Evolutionary conservation across 2,329 filamentous ascomycete genomes (phyloP), one percentile per base, ranked within the genome.

Genomic region (Fusarium sp.): DNA sequence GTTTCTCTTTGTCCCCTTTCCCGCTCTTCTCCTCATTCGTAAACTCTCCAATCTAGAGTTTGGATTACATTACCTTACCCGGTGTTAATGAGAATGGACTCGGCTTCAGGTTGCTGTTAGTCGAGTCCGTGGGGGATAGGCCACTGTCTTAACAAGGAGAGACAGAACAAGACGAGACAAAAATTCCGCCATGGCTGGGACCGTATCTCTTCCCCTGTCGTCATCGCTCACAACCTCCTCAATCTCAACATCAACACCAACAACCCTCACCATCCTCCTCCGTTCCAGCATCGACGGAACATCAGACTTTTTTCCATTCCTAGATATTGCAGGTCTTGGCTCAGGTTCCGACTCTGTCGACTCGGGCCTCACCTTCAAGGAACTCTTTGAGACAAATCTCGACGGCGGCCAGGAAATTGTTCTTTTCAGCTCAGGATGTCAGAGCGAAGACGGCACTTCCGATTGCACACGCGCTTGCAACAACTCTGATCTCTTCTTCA

Each of bases 271-370:
- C 13, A 71, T 83, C 39, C 70, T 82, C 50, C 67, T 83, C 62
- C 77, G 75, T 37, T 58, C 72, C 57, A 75, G 71, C 64, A 78
- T 83, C 16, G 79, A 80, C 23, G 81, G 80, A 66, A 81, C 80
- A 6, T 78, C 78, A 0, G 80, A 82, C 75, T 84, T 84, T 74
- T 84, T 81, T 66, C 82, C 82, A 25, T 84, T 84, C 50, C 71
- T 81, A 61, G 82, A 84, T 70, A 80, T 84, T 37, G 80, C 77
- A 39, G 71, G 72, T 63, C 75, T 83, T 52, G 76, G 76, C 56
- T 73, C 76, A n/a, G 74, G 72, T 32, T 74, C 75, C 43, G 74
- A 81, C 52, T 70, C 72, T 52, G 72, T 75, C 54, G 75, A 81
- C 58, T 79, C 77, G 11, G 69, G 73, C 52, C 76, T 83, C 48